phyloP scores from a whole-genome alignment of 345 rosid species.

The Hibiscus trionum region DNA sequence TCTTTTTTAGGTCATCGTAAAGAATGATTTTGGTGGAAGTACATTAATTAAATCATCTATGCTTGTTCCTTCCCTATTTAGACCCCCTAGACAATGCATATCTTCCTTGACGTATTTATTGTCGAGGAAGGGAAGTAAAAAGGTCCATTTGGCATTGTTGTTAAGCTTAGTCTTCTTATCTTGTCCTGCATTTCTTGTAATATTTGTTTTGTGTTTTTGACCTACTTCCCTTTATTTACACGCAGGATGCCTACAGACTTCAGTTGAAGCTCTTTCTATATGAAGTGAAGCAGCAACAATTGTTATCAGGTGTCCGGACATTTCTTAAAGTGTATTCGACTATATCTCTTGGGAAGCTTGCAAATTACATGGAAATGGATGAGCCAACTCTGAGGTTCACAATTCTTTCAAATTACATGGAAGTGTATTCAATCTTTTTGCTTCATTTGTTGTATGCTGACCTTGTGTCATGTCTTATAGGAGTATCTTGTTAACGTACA shows the following conservation, averaged over 20 bases:
- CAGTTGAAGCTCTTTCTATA: constrained; percentile 90
- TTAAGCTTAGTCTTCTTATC: neutral
- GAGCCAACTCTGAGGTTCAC: constrained; percentile 75
- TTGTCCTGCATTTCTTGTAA: neutral
- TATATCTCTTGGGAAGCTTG: constrained; percentile 75
- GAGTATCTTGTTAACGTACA: constrained; percentile 86
- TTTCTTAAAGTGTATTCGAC: constrained; percentile 86
- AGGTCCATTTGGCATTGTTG: neutral
- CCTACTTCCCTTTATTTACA: neutral
- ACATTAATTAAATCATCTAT: neutral
- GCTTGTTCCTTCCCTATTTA: neutral
- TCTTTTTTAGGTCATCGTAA: neutral
- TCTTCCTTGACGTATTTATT: no score
- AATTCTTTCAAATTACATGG: constrained; percentile 56
- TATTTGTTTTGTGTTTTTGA: neutral
- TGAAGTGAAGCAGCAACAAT: constrained; percentile 93
- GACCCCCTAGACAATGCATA: neutral
- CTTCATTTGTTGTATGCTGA: neutral
- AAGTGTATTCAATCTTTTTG: constrained; percentile 46
- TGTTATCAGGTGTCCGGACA: constrained; percentile 71
- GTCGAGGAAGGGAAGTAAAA: neutral
- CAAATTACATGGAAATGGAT: constrained; percentile 90
- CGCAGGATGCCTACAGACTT: constrained; percentile 89
- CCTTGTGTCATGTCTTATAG: constrained; percentile 29
- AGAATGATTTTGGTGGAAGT: neutral